A percentile compares a stretch with the other conserved stretches of the same genome.
phyloP scores from a whole-genome alignment of 1,284 basidiomycete genomes.

The Pseudozyma thailandica region DNA sequence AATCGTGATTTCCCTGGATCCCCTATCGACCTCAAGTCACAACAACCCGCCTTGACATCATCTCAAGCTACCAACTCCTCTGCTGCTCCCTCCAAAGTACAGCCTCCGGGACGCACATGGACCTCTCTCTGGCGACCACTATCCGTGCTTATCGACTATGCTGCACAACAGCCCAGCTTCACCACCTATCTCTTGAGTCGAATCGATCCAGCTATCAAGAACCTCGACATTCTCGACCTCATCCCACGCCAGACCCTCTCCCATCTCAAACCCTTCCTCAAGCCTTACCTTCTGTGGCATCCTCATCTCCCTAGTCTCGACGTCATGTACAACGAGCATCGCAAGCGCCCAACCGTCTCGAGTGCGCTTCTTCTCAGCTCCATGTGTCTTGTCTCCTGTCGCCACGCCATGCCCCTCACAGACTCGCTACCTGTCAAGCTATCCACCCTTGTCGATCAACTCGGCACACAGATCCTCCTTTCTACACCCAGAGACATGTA shows the following conservation, averaged over 20 bases:
- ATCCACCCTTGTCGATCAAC: slow-evolving; percentile 39
- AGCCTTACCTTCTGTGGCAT: slow-evolving; percentile 45
- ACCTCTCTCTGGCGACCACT: slow-evolving; percentile 48
- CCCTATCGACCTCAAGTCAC: slow-evolving; percentile 6
- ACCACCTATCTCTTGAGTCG: slow-evolving; percentile 36
- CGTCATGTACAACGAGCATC: slow-evolving; percentile 27
- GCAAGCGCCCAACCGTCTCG: slow-evolving; percentile 28
- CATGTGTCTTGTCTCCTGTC: slow-evolving; percentile 43
- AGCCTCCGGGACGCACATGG: slow-evolving; percentile 48
- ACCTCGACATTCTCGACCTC: slow-evolving; percentile 40
- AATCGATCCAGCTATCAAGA: slow-evolving; percentile 23
- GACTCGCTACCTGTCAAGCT: slow-evolving; percentile 33
- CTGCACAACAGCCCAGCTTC: slow-evolving; percentile 45
- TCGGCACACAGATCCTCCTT: slow-evolving; percentile 48
- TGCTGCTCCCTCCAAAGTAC: slow-evolving; percentile 12
- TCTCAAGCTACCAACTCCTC: slow-evolving; percentile 12
- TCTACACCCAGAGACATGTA: slow-evolving; percentile 42
- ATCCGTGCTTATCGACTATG: slow-evolving; percentile 51
- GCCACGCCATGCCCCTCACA: slow-evolving; percentile 46
- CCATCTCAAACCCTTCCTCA: slow-evolving; percentile 39
- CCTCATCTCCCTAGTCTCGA: slow-evolving; percentile 41
- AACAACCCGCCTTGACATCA: slow-evolving; percentile 3
- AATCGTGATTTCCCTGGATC: neutral
- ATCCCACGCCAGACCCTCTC: slow-evolving; percentile 26
- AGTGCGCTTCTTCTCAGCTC: slow-evolving; percentile 43